Evolutionary conservation across 495 filamentous ascomycete species (phyloP), one percentile per base, ranked within the genome.

Genomic region (Astrothelium subdiscretum): DNA sequence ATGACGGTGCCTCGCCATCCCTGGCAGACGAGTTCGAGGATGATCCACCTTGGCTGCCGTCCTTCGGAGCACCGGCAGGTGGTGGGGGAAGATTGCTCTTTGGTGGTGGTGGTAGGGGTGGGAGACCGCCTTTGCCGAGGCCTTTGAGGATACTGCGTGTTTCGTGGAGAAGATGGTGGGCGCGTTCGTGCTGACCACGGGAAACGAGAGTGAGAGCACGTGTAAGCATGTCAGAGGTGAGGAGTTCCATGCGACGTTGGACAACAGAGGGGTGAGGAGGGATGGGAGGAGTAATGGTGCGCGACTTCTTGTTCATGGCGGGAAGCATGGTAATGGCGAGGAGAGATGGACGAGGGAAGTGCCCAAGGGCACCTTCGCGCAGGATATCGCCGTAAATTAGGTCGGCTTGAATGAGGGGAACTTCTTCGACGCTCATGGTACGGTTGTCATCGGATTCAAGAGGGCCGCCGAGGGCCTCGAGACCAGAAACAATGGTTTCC

Each of bases 291-390:
- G 90, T 86, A 62, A 68, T 62, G 27, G 83, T 85, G 70, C 78
- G 82, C 10, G 64, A 66, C 71, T 86, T 90, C 67, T 77, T 83
- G 5, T 82, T 77, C 27, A 79, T 77, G 1, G 89, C 80, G 3
- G 94, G 94, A n/a, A 99, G 81, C 88, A 99, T 96, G 22, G 94
- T 97, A 66, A 99, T 99, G 32, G 94, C 90, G n/a, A 99, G 80
- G 1, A 99, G 83, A 5, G 91, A 95, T 2, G 91, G 91, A 27
- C 94, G 85, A 8, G 92, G 88, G 18, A 90, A 83, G 69, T 97
- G 94, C 51, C 89, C 88, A 27, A 94, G 78, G 43, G 90, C 87
- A 43, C 92, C 91, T 63, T 97, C 94, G 20, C 94, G 85, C 2
- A 97, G 84, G 62, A 99, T 88, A 71, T 99, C 95, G 22, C 94